Percentiles rank a stretch among this genome's conserved stretches.
phyloP scores from a whole-genome alignment of 345 rosid genomes.

The Dipteronia dyeriana region DNA sequence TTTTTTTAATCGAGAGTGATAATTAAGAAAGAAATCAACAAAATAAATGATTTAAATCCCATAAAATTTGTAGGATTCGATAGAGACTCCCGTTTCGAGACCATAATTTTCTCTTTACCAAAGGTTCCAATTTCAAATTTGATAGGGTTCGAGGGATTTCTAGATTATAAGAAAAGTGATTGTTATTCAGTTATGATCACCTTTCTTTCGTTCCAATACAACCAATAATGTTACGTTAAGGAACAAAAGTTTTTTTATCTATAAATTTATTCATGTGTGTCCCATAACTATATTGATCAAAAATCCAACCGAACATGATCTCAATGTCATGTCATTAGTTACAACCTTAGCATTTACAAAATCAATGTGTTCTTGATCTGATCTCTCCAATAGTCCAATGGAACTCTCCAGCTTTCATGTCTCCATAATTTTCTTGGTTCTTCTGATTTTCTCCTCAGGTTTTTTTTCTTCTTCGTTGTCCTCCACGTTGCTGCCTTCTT shows the following conservation, averaged over 20 bases:
- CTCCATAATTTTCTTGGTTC: background rate
- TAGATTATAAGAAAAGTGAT: background rate
- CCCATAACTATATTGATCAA: background rate
- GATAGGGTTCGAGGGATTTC: no score
- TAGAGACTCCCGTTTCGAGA: no score
- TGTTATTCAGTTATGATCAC: background rate
- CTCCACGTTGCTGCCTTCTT: conserved; percentile 24
- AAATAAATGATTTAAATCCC: no score
- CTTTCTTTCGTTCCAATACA: background rate
- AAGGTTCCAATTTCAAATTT: no score
- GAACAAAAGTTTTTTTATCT: background rate
- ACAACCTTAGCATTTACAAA: background rate
- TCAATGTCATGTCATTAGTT: no score
- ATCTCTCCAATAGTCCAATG: background rate
- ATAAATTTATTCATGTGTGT: background rate
- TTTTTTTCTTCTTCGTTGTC: conserved; percentile 11
- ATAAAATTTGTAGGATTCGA: no score
- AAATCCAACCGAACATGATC: background rate
- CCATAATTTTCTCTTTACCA: no score
- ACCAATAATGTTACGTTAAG: background rate
- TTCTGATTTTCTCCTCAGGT: background rate
- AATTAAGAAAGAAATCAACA: no score
- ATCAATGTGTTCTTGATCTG: background rate
- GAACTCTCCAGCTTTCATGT: background rate
- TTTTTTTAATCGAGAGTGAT: no score